Conservation (phyloP, 83 land plant genomes). For the Diphasiastrum complanatum region DNA sequence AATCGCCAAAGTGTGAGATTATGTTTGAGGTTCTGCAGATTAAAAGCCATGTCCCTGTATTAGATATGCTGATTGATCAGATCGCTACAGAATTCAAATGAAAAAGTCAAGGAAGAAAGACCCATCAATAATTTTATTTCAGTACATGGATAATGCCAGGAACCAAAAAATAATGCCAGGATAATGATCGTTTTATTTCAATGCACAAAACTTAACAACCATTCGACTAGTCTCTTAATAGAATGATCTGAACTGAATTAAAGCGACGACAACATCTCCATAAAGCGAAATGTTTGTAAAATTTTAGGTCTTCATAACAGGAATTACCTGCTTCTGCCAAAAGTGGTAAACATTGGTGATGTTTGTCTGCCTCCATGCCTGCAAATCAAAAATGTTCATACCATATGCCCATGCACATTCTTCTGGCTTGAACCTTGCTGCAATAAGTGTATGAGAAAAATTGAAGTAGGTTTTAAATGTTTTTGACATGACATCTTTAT, state of each 20-base stretch:
- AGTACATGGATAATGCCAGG: no score
- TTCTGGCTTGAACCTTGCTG: constrained; percentile 57
- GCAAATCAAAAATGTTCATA: constrained; percentile 87
- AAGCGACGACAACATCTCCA: background rate
- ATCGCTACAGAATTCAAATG: no score
- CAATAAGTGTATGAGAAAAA: constrained; percentile 71
- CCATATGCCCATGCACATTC: constrained; percentile 99
- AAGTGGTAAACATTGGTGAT: constrained; percentile 75
- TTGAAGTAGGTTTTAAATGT: constrained; percentile 74
- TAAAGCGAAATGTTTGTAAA: background rate
- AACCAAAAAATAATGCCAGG: no score
- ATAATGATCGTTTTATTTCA: no score
- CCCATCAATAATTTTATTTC: no score
- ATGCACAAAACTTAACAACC: background rate
- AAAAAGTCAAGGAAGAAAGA: no score
- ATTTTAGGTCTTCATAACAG: background rate
- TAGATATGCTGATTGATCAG: no score
- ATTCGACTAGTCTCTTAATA: background rate
- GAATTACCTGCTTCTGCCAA: constrained; percentile 79
- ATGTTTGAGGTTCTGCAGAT: constrained; percentile 71
- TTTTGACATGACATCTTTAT: constrained; percentile 83
- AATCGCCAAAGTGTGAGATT: constrained; percentile 78
- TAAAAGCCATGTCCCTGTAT: no score
- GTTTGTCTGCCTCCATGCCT: constrained; percentile 71
- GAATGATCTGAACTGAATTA: background rate